Base-by-base conservation (phyloP, 2,329 filamentous ascomycete genomes). In the Raffaelea deltoideospora region DNA sequence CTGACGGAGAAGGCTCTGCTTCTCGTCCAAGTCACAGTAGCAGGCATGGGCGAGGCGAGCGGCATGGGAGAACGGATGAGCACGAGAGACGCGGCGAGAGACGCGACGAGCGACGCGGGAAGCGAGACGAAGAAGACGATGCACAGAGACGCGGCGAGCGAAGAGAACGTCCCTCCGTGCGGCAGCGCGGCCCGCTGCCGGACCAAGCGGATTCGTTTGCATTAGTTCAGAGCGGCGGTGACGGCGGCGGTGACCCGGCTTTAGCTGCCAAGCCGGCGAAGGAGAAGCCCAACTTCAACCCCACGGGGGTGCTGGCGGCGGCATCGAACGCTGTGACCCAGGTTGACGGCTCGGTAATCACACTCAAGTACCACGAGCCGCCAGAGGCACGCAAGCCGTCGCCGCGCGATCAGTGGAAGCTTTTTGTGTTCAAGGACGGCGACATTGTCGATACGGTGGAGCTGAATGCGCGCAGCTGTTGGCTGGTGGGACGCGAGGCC, bases 311-410 rank as follows among this genome's bases (percentile, higher is more conserved):
- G 8, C 67, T 98, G 15, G 90, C 90, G 3, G 84, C 86, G 31
- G 86, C 85, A 45, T 86, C 86, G 35, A 96, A 98, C 54, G 64
- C 72, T 2, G 29, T 35, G 17, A 15, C 28, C 10, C 24, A 28
- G 29, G 33, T 20, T 1, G 37, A 39, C 57, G 29, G 37, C 7
- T 18, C 21, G 10, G 15, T 19, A 9, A 15, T 39, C 4, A 26
- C 28, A 30, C 37, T 39, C 33, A 96, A 96, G 63, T 98, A 98
- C 57, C 83, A 95, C 60, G 90, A 98, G 58, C 90, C 90, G 2
- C 63, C 84, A 10, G 90, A 98, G 61, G 84, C 88, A 34, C 80
- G 90, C 41, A 94, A 94, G 48, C 84, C 90, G 0, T 69, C 87
- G 0, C 52, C 79, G 1, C 78, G 75, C 37, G 76, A 90, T 47